These are phyloP conservation scores for Lumnitzera littorea DNA, from an alignment of 345 rosid species.

Conservation along the genomic window DNA sequence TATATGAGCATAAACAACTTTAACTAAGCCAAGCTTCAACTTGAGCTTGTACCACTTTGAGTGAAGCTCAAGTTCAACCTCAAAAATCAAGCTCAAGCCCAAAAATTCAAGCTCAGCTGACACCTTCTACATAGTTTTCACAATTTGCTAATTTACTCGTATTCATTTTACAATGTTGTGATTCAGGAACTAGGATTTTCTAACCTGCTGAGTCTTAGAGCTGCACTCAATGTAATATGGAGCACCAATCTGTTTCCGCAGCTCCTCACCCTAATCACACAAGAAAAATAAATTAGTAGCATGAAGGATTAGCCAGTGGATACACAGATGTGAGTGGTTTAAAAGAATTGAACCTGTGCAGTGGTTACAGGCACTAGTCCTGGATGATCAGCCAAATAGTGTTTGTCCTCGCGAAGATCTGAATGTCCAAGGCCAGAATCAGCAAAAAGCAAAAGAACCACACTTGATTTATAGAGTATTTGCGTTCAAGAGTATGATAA, in stretches of 20 bases:
- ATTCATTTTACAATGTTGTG: neutral
- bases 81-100: too few species aligned
- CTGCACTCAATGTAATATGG: conserved; percentile 92
- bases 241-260: conserved; percentile 89
- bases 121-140: too few species aligned
- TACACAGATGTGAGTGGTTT: neutral
- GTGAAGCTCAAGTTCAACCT: too few species aligned
- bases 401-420: conserved; percentile 98
- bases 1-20: too few species aligned
- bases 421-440: conserved; percentile 19
- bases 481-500: neutral
- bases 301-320: conserved; percentile 1
- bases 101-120: too few species aligned
- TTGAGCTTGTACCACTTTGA: too few species aligned
- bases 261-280: conserved; percentile 79
- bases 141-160: neutral
- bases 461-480: conserved; percentile 5
- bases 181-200: conserved; percentile 7
- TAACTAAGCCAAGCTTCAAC: too few species aligned
- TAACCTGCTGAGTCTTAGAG: conserved; percentile 98
- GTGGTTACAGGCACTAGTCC: conserved; percentile 87
- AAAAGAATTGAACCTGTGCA: conserved; percentile 51
- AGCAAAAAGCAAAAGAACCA: neutral
- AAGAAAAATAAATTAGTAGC: conserved; percentile 2
- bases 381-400: conserved; percentile 93